phyloP scores from a whole-genome alignment of 495 filamentous ascomycete species.

The Neurospora sp. region DNA sequence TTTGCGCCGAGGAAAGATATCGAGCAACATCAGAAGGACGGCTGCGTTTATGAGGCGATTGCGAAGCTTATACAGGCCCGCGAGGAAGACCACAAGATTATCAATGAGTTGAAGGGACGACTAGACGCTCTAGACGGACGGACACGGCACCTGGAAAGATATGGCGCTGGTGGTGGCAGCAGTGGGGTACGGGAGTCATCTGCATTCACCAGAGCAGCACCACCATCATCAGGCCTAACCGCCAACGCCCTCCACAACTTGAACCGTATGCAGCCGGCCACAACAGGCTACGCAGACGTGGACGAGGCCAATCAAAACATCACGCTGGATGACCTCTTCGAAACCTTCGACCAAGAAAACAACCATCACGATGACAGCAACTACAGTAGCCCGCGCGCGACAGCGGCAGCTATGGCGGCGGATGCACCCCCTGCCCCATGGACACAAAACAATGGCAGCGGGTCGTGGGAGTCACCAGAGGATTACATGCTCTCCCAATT shows the following conservation, averaged over 20 bases:
- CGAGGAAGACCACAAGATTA: constrained; percentile 17
- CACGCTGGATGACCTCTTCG: not conserved
- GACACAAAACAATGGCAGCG: not conserved
- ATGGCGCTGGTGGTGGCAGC: not conserved
- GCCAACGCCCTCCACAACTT: constrained; percentile 1
- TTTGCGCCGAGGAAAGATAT: constrained; percentile 22
- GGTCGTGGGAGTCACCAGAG: constrained; percentile 6
- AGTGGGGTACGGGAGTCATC: not conserved
- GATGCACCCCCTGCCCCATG: constrained; percentile 4
- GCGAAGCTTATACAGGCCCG: constrained; percentile 11
- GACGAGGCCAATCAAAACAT: not conserved
- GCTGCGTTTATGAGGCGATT: constrained; percentile 20
- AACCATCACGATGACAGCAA: constrained; percentile 4
- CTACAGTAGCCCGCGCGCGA: constrained; percentile 1
- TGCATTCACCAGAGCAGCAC: not conserved
- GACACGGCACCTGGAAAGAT: not conserved
- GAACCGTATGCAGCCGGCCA: not conserved
- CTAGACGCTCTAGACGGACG: constrained; percentile 6
- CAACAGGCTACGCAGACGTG: not conserved
- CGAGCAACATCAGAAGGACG: constrained; percentile 15
- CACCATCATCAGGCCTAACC: not conserved
- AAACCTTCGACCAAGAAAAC: not conserved
- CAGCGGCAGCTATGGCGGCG: not conserved
- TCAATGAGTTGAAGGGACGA: constrained; percentile 15
- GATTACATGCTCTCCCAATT: constrained; percentile 36